Percentiles rank a stretch among this genome's conserved stretches.
Conservation (phyloP, 305 asterid genomes). For the Euphrasia arctica region DNA sequence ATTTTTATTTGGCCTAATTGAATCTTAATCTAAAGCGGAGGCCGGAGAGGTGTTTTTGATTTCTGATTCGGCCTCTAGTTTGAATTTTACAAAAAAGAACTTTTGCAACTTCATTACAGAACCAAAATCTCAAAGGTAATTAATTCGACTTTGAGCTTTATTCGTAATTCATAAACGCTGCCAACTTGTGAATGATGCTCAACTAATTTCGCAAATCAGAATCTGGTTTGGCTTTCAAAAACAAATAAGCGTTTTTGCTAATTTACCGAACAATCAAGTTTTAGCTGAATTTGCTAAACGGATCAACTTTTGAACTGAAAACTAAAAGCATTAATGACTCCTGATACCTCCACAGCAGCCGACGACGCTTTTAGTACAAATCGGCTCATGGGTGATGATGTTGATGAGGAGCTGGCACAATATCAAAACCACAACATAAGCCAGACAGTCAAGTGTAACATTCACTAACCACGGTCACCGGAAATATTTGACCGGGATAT, state of each 20-base stretch:
- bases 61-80: not conserved
- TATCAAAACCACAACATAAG: conserved; percentile 28
- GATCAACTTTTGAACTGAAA: not conserved
- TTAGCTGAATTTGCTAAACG: not conserved
- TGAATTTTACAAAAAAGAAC: not conserved
- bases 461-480: not conserved
- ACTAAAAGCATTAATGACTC: conserved; percentile 18
- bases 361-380: conserved; percentile 58
- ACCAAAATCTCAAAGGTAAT: not conserved
- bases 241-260: not conserved
- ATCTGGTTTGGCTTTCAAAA: not conserved
- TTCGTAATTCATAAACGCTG: too few species aligned
- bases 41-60: too few species aligned
- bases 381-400: conserved; percentile 43
- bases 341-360: conserved; percentile 74
- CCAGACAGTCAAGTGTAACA: not conserved
- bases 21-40: too few species aligned
- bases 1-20: too few species aligned
- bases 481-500: conserved; percentile 2
- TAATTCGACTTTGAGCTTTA: too few species aligned
- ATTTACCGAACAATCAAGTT: not conserved
- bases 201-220: not conserved
- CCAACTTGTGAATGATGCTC: too few species aligned
- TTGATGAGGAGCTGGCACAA: conserved; percentile 53
- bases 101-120: not conserved